Base-by-base conservation (phyloP, 331 rosid species). In the Spiraea crenata region DNA sequence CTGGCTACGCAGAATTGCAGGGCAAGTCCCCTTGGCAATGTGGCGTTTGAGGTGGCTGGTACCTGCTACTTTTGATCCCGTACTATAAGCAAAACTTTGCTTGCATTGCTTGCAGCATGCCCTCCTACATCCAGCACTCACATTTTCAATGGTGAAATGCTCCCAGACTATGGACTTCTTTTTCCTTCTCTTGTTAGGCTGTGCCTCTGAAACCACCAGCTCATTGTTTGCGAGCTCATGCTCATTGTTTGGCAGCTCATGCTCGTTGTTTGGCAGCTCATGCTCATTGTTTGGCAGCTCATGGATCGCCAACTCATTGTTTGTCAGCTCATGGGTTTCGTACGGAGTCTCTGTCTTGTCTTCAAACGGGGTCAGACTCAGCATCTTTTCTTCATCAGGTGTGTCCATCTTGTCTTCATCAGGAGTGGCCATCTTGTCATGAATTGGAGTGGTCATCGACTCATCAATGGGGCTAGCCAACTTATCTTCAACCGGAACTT, bases 21-120 rank as follows among this genome's bases (percentile, higher is more conserved):
- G 75, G 81, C 98, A 93, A 44, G 91, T 80, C 57, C 98, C 98
- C 85, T 87, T 93, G 34, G 96, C 92, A 77, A 93, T 93, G 79
- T 93, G 98, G 52, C 98, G 92, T 79, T 90, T 93, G 70, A 93
- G 90, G 82, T 93, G 98, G 84, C 98, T 93, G 46, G 97, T 93
- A 41, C 97, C 97, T 15, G 96, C 98, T 68, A 93, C 98, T 83
- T 90, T 90, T n/a, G 96, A 79, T 79, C 97, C 98, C 1, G 97
- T 93, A 81, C 98, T 93, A 65, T 93, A 93, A 1, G 98, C 98
- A 79, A 93, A 93, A 85, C 92, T 90, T 81, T 93, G 98, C 70
- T 89, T 85, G 84, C 98, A 93, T 74, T 88, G 97, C 64, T 93
- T 93, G 70, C 97, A 93, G 77, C 82, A 89, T 2, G 98, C 98